phyloP scores from a whole-genome alignment of 768 basidiomycete genomes.

The Mycena amicta region DNA sequence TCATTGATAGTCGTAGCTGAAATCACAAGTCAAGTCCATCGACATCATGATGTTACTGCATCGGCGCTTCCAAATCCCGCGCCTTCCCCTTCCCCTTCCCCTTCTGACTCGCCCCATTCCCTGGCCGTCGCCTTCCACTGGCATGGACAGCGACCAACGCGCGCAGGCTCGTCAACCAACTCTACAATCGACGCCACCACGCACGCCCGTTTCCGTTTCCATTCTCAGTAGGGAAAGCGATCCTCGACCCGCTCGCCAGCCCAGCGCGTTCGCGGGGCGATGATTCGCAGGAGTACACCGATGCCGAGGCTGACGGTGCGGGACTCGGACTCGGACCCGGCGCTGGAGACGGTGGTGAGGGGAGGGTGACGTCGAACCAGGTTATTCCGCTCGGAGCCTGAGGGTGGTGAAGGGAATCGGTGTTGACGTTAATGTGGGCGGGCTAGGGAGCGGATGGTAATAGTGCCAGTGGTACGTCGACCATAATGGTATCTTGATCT shows the following conservation, averaged over 20 bases:
- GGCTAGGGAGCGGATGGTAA: constrained; percentile 3
- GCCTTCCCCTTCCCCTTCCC: too few relatives aligned
- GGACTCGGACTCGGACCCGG: background rate
- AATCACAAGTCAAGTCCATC: too few relatives aligned
- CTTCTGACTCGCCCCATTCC: too few relatives aligned
- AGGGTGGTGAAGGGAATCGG: too few relatives aligned
- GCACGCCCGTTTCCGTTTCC: background rate
- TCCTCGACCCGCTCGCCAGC: background rate
- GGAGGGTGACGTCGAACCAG: constrained; percentile 29
- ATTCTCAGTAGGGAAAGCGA: background rate
- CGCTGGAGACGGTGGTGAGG: constrained; percentile 34
- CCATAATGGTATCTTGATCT: constrained; percentile 1
- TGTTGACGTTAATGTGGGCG: constrained; percentile 36
- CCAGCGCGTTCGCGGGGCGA: background rate
- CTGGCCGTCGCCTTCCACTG: too few relatives aligned
- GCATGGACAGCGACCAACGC: too few relatives aligned
- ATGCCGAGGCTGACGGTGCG: background rate
- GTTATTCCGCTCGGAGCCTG: too few relatives aligned
- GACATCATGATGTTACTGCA: too few relatives aligned
- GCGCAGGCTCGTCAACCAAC: background rate
- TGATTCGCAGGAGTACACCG: constrained; percentile 1
- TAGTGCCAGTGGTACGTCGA: background rate
- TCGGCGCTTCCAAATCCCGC: too few relatives aligned
- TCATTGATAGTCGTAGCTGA: too few relatives aligned
- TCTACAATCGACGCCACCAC: background rate